Base-by-base conservation (phyloP, 495 filamentous ascomycete genomes). In the Haplographium delicatum region DNA sequence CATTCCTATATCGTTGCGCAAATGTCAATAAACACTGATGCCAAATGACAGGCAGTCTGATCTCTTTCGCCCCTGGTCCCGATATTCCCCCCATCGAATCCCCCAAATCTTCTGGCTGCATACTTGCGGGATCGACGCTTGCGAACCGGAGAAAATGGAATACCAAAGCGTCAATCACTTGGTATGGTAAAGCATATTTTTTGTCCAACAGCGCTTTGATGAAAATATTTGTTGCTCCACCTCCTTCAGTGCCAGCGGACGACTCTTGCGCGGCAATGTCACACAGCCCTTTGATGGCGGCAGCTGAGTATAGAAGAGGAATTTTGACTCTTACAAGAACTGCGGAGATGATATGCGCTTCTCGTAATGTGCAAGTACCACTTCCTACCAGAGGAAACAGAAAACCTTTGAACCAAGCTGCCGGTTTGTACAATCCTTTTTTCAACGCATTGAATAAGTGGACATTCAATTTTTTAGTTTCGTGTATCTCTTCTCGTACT, bases 81-180 rank as follows among this genome's bases (percentile, higher is more conserved):
- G 56, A 27, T 47, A 76, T 71, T 26, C 70, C 71, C 19, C 54
- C 59, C 60, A 69, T 68, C 15, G 72, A 61, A 60, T 60, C 50
- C 41, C 73, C 71, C 51, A 79, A 63, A 30, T 72, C 70, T 8
- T 69, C 72, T 10, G 63, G 54, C 9, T 49, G 59, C 22, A 64
- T 56, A 31, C 63, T 65, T 8, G 68, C 65, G 11, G 69, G 65
- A 23, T 78, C 70, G 2, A 70, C 70, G 25, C 72, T 80, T 28
- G 86, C 80, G 70, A 96, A 96, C 15, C 93, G 83, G 55, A 96
- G 66, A 65, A 96, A 98, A 68, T 97, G 91, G 69, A 96, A 97
- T 13, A 97, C 94, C 5, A 97, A 72, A 19, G 89, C 84, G 58
- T 98, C 93, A 16, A 98, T 82, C 20, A 94, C 91, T 66, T 95